Base-by-base conservation (phyloP, 495 filamentous ascomycete genomes). In the Rhypophila decipiens region DNA sequence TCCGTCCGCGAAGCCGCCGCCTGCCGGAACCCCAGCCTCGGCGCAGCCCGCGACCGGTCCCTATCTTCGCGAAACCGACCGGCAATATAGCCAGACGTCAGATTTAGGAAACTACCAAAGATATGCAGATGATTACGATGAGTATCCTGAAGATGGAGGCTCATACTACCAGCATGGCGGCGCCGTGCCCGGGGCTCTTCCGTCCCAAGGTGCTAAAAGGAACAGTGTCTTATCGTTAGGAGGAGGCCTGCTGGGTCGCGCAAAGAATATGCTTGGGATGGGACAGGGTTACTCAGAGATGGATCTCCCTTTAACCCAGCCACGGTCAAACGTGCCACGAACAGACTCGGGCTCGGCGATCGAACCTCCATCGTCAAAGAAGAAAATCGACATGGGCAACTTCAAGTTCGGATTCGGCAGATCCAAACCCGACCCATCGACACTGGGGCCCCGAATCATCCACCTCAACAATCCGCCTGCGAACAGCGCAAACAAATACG, bases 401-500 rank as follows among this genome's bases (percentile, higher is more conserved):
- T 91, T 97, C 76, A 96, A 87, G 68, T 96, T 96, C 65, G 88
- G 91, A n/a, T 89, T 97, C 61, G 88, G 89, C 10, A 72, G 90
- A 51, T 72, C 84, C 37, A 91, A 90, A 61, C 75, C 80, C 24
- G 94, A 99, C 63, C 88, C 90, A 2, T 89, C 90, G 33, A 91
- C 85, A 4, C 67, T 96, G 36, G 94, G 94, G 1, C 94, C 94
- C 38, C 79, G 94, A 33, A 82, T 96, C 52, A 97, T 99, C 63
- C 82, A 94, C 63, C 78, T 99, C 63, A 99, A 99, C 74, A 97
- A 99, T 63, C 89, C 91, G 8, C 90, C 91, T 4, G 91, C 91
- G 18, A 99, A 99, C 63, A 72, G 81, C 22, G 73, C 69, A 44
- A 89, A 90, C 72, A 93, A 89, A 61, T 96, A 90, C 67, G 77